Percentiles rank a stretch among this genome's conserved stretches.
Conservation (phyloP, 495 filamentous ascomycete genomes). For the Hyaloscypha variabilis region DNA sequence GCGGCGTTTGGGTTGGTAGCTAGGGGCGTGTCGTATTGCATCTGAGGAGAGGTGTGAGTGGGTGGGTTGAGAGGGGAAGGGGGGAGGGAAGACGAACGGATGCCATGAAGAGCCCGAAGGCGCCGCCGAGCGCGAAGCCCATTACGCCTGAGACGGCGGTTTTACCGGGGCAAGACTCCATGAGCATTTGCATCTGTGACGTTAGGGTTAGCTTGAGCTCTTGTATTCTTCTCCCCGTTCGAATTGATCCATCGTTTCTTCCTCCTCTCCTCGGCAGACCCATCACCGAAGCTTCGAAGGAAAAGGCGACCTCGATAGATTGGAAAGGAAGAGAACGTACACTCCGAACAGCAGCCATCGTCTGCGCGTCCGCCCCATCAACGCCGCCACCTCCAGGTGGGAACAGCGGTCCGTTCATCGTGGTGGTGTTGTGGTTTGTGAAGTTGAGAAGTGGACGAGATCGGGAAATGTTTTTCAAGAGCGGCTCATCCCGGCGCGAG, state of each 20-base stretch:
- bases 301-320: background rate
- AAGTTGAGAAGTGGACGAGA: background rate
- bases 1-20: conserved; percentile 56
- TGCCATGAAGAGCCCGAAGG: conserved; percentile 97
- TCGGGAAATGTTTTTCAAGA: background rate
- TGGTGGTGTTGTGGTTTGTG: conserved; percentile 1
- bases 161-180: conserved; percentile 90
- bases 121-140: conserved; percentile 87
- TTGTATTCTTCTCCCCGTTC: background rate
- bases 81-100: conserved; percentile 57
- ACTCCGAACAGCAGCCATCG: conserved; percentile 17
- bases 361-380: conserved; percentile 19
- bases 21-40: conserved; percentile 88
- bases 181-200: conserved; percentile 71
- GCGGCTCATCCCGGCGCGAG: background rate
- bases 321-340: background rate
- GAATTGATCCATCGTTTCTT: background rate
- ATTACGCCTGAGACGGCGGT: conserved; percentile 80
- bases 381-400: conserved; percentile 16
- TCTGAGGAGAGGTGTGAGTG: conserved; percentile 51
- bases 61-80: conserved; percentile 12
- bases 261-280: background rate
- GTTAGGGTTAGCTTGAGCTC: background rate
- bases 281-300: background rate
- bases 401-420: conserved; percentile 30